Percentiles rank a stretch among this genome's conserved stretches.
Conservation (phyloP, 2,329 filamentous ascomycete genomes). For the Teratosphaeria viscida region DNA sequence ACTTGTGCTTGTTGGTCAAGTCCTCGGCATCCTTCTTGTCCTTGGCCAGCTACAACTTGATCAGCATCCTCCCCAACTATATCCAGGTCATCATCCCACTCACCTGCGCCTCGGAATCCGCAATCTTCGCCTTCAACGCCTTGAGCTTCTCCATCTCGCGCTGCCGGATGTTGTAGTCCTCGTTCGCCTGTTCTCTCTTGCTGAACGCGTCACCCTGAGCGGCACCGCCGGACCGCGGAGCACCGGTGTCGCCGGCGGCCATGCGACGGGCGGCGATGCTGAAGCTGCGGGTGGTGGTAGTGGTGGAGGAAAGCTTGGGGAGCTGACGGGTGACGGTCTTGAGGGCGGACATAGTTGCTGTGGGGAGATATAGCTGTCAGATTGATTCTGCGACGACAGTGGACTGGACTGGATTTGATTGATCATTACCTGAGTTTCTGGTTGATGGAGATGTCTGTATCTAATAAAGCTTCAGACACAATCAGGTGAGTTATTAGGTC, state of each 20-base stretch:
- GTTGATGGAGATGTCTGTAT: background rate
- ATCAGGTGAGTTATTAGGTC: background rate
- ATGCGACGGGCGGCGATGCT: conserved; percentile 32
- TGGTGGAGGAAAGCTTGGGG: conserved; percentile 27
- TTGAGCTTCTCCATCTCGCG: conserved; percentile 75
- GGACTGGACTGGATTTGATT: conserved; percentile 2
- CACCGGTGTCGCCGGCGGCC: conserved; percentile 34
- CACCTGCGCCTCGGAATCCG: conserved; percentile 9
- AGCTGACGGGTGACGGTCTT: conserved; percentile 29
- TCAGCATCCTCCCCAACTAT: background rate
- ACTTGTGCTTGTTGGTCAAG: conserved; percentile 9
- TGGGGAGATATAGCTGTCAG: background rate
- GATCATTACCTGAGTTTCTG: background rate
- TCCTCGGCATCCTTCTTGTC: conserved; percentile 14
- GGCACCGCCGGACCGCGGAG: conserved; percentile 30
- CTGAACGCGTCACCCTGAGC: conserved; percentile 73
- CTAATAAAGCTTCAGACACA: background rate
- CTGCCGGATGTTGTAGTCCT: conserved; percentile 74
- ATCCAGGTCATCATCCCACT: background rate
- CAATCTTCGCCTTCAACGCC: conserved; percentile 27
- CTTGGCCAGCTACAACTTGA: conserved; percentile 10
- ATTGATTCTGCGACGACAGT: background rate
- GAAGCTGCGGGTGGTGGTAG: conserved; percentile 29
- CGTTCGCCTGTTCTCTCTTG: conserved; percentile 77
- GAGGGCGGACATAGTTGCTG: conserved; percentile 18